phyloP scores from a whole-genome alignment of 192 early-diverging fungal species.

The Coemansia sp. region DNA sequence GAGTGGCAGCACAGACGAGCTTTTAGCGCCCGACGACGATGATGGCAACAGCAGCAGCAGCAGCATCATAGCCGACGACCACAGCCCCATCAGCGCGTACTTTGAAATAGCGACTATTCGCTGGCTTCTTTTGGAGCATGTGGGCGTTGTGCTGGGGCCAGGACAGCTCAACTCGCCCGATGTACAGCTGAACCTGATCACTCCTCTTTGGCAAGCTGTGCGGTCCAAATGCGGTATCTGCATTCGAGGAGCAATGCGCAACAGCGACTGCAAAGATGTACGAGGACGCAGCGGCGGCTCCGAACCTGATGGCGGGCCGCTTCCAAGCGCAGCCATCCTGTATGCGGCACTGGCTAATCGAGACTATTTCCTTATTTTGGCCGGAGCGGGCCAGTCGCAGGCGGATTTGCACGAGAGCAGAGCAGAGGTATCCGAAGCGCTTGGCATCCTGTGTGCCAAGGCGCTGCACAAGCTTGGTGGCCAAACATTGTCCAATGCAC shows the following conservation, averaged over 20 bases:
- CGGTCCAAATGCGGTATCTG: constrained; percentile 42
- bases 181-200: constrained; percentile 43
- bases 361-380: constrained; percentile 42
- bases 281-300: background rate
- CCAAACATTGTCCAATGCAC: constrained; percentile 22
- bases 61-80: constrained; percentile 27
- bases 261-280: constrained; percentile 8
- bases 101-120: constrained; percentile 33
- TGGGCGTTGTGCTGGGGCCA: constrained; percentile 35
- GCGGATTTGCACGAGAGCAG: constrained; percentile 45
- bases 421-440: constrained; percentile 40
- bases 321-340: constrained; percentile 43
- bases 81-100: constrained; percentile 37
- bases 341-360: constrained; percentile 48
- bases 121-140: constrained; percentile 38
- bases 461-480: constrained; percentile 35
- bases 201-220: constrained; percentile 37
- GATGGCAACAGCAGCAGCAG: background rate
- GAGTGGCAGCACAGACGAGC: constrained; percentile 6
- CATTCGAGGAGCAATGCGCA: constrained; percentile 36
- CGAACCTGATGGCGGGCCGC: constrained; percentile 13
- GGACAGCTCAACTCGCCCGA: constrained; percentile 47
- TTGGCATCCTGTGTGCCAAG: constrained; percentile 45
- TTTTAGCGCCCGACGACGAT: background rate
- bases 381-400: constrained; percentile 45